Evolutionary conservation across 1,284 basidiomycete genomes (phyloP).

Genomic region (Fomitopsis palustris): DNA sequence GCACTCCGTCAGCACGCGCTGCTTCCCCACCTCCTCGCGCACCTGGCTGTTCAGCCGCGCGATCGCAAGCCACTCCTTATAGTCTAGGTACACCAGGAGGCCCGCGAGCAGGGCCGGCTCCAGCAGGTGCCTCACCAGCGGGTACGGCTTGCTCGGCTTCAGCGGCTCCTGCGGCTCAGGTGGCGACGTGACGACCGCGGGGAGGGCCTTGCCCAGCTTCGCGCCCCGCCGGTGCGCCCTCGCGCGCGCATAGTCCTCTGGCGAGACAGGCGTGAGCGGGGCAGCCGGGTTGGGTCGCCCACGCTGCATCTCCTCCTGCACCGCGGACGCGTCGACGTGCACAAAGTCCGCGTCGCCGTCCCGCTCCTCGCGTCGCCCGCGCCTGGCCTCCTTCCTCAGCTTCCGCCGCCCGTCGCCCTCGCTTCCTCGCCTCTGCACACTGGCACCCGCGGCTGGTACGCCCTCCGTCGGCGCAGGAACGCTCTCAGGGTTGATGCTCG

Average conservation of each 20-base stretch:
- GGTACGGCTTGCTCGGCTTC: constrained; percentile 42
- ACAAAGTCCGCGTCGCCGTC: not conserved
- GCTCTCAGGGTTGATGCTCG: not conserved
- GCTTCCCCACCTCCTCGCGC: constrained; percentile 44
- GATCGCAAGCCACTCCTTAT: constrained; percentile 64
- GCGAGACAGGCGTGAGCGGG: constrained; percentile 27
- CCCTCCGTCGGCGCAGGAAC: not conserved
- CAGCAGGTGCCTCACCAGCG: constrained; percentile 49
- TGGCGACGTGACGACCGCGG: constrained; percentile 21
- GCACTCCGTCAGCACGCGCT: constrained; percentile 51
- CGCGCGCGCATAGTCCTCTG: constrained; percentile 36
- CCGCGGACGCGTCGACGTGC: not conserved
- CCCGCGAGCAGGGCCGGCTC: constrained; percentile 44
- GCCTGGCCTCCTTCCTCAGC: constrained; percentile 10
- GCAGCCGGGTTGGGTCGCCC: not conserved
- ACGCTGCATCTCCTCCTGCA: not conserved
- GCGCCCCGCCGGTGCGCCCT: constrained; percentile 38
- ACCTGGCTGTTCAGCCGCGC: constrained; percentile 52
- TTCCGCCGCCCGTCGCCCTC: constrained; percentile 7
- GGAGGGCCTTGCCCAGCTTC: constrained; percentile 37
- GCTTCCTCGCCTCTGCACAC: not conserved
- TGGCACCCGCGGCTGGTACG: not conserved
- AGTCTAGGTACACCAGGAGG: constrained; percentile 56
- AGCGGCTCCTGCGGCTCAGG: constrained; percentile 10
- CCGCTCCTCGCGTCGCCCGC: not conserved